Evolutionary conservation across 2,329 filamentous ascomycete species (phyloP).

Genomic region (Plenodomus lindquistii): DNA sequence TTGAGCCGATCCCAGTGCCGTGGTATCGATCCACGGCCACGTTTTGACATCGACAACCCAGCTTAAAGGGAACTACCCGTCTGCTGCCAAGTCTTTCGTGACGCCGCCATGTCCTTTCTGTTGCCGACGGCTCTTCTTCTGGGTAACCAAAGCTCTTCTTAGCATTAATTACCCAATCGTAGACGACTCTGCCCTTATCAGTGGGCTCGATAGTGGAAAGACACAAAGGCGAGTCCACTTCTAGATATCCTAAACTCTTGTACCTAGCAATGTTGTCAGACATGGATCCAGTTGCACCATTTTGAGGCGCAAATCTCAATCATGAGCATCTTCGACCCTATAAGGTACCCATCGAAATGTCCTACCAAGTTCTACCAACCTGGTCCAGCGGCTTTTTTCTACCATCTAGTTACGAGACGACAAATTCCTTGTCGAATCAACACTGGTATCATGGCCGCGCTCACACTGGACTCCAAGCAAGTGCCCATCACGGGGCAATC

Average conservation of each 20-base stretch:
- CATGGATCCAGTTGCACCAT: slow-evolving; percentile 22
- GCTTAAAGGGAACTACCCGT: not conserved
- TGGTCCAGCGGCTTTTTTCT: slow-evolving; percentile 6
- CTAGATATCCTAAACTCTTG: slow-evolving; percentile 6
- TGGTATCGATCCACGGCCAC: too few species aligned
- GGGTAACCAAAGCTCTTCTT: not conserved
- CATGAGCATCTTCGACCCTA: slow-evolving; percentile 8
- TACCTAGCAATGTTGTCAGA: slow-evolving; percentile 23
- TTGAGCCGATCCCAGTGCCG: too few species aligned
- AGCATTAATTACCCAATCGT: not conserved
- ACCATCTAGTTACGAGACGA: slow-evolving; percentile 13
- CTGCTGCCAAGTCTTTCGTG: not conserved
- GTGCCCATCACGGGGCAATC: slow-evolving; percentile 11
- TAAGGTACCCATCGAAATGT: slow-evolving; percentile 17
- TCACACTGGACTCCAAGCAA: slow-evolving; percentile 16
- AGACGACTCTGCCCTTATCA: not conserved
- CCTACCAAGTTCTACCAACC: slow-evolving; percentile 5
- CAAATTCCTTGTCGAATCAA: not conserved
- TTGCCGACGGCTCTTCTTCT: not conserved
- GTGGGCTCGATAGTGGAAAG: not conserved
- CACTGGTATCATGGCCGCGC: slow-evolving; percentile 15
- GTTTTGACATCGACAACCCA: not conserved
- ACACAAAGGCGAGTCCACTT: slow-evolving; percentile 5
- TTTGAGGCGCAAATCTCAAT: slow-evolving; percentile 4
- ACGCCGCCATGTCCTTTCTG: not conserved